Conservation (phyloP, 2,329 filamentous ascomycete genomes). For the Monilinia polystroma region DNA sequence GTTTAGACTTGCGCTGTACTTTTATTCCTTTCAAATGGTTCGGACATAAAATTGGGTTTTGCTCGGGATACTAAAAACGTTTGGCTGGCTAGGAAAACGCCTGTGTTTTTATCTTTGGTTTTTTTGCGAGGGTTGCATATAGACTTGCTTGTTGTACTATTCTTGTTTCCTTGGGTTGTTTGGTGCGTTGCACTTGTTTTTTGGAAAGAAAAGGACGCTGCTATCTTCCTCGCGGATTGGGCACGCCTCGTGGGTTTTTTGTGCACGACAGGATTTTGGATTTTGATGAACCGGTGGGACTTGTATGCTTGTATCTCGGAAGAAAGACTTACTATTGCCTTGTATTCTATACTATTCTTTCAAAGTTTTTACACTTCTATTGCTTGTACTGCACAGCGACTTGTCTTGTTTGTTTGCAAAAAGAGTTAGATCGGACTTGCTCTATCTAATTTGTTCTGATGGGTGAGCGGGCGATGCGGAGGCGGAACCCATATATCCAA, state of each 20-base stretch:
- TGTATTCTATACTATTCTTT: slow-evolving; percentile 23
- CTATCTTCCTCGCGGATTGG: slow-evolving; percentile 25
- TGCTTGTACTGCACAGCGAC: slow-evolving; percentile 22
- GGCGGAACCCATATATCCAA: slow-evolving; percentile 17
- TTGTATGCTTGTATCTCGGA: slow-evolving; percentile 23
- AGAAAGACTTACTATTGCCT: slow-evolving; percentile 23
- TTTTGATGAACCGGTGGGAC: slow-evolving; percentile 24
- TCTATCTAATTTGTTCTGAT: slow-evolving; percentile 10
- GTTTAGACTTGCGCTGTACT: slow-evolving; percentile 25
- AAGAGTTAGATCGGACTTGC: neutral
- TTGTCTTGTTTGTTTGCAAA: slow-evolving; percentile 21
- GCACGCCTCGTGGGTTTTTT: slow-evolving; percentile 21
- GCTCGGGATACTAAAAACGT: slow-evolving; percentile 23
- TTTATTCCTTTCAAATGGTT: slow-evolving; percentile 24
- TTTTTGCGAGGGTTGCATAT: slow-evolving; percentile 21
- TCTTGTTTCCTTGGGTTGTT: slow-evolving; percentile 17
- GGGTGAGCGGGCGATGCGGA: slow-evolving; percentile 12
- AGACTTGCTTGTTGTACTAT: slow-evolving; percentile 24
- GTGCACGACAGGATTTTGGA: slow-evolving; percentile 23
- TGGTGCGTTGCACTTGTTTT: slow-evolving; percentile 22
- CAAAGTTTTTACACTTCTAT: slow-evolving; percentile 14
- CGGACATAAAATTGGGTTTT: slow-evolving; percentile 24
- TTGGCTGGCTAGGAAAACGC: slow-evolving; percentile 19
- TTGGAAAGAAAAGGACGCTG: slow-evolving; percentile 18
- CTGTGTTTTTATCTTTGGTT: slow-evolving; percentile 21